A percentile compares a stretch with the other conserved stretches of the same genome.
Conservation (phyloP, 2,329 filamentous ascomycete species). For the Hypoxylon sp. region DNA sequence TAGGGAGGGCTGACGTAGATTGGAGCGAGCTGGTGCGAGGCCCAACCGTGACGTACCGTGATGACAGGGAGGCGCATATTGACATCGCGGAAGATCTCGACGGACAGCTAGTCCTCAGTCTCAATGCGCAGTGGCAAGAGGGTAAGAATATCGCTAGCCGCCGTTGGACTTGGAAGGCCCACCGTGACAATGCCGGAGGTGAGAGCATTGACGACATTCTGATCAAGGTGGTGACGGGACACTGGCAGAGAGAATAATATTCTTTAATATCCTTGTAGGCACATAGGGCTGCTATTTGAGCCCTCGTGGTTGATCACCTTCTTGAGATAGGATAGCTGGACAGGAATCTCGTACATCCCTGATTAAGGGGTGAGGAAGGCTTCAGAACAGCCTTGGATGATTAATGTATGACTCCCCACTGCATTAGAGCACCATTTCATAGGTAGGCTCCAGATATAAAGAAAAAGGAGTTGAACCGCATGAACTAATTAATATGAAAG, state of each 20-base stretch:
- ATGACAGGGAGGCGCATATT: slow-evolving; percentile 43
- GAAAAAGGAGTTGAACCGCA: not conserved
- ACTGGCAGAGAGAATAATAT: not conserved
- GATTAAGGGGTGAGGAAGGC: too few relatives aligned
- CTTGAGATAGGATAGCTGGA: too few relatives aligned
- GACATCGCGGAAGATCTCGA: slow-evolving; percentile 66
- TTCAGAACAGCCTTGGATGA: not conserved
- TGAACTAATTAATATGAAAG: not conserved
- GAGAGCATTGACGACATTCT: slow-evolving; percentile 33
- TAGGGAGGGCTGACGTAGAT: slow-evolving; percentile 46
- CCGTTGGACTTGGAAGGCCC: slow-evolving; percentile 47
- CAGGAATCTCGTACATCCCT: too few relatives aligned
- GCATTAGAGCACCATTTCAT: not conserved
- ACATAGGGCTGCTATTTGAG: not conserved
- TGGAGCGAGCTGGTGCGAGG: slow-evolving; percentile 48
- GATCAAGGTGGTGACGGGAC: slow-evolving; percentile 10
- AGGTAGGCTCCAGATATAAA: not conserved
- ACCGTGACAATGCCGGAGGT: slow-evolving; percentile 11
- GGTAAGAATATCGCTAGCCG: slow-evolving; percentile 10
- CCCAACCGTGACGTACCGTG: slow-evolving; percentile 41
- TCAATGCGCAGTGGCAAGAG: slow-evolving; percentile 43
- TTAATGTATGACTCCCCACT: not conserved
- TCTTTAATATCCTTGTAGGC: not conserved
- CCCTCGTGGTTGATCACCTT: too few relatives aligned
- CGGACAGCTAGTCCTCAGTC: slow-evolving; percentile 57